phyloP scores from a whole-genome alignment of 75 land plant species.

The Pinus tabuliformis region DNA sequence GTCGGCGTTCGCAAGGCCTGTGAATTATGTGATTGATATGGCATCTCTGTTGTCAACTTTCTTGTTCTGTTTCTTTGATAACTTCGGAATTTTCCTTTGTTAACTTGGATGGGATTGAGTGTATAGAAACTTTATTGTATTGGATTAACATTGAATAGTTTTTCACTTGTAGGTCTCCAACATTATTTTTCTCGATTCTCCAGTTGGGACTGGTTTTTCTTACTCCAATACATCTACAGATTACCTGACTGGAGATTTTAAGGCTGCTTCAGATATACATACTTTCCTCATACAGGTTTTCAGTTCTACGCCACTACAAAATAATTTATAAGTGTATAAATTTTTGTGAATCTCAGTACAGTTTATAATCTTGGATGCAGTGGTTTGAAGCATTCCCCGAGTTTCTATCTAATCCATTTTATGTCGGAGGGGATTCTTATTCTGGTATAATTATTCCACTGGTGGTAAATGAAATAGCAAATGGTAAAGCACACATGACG shows the following conservation, averaged over 20 bases:
- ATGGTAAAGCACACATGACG: constrained; percentile 37
- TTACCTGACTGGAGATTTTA: constrained; percentile 73
- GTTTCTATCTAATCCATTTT: constrained; percentile 69
- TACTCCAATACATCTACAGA: constrained; percentile 51
- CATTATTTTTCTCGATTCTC: constrained; percentile 89
- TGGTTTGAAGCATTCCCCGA: constrained; percentile 84
- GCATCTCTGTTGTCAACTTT: not conserved
- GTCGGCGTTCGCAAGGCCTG: constrained; percentile 11
- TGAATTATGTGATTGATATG: not conserved
- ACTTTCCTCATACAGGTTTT: constrained; percentile 70
- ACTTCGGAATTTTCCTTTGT: too few species aligned
- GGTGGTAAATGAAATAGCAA: constrained; percentile 58
- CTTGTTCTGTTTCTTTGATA: not conserved
- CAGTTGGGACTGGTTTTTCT: constrained; percentile 90
- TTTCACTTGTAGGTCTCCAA: constrained; percentile 65
- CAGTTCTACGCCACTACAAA: not conserved
- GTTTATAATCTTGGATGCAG: constrained; percentile 27
- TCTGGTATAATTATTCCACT: constrained; percentile 90
- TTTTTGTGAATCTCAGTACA: not conserved
- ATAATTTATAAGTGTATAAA: not conserved
- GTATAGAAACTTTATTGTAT: not conserved
- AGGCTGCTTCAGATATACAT: constrained; percentile 77
- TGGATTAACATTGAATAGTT: not conserved
- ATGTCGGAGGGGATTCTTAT: constrained; percentile 86
- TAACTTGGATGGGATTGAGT: too few species aligned